Percentiles rank a stretch among this genome's conserved stretches.
phyloP scores from a whole-genome alignment of 1,284 basidiomycete genomes.

The Erythrobasidium hasegawianum region DNA sequence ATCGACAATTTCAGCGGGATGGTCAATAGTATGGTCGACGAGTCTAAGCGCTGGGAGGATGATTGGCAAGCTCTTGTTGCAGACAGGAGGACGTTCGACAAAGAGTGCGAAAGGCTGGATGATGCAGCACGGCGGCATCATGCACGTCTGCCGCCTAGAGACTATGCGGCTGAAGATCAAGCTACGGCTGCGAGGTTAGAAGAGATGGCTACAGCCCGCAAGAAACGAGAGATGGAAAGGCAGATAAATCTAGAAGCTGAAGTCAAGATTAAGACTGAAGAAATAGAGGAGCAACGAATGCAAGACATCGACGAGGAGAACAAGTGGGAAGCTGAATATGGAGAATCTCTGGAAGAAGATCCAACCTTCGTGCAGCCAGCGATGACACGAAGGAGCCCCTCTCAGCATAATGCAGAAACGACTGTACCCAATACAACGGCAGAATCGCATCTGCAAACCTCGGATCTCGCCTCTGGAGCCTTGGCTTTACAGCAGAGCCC shows the following conservation, averaged over 20 bases:
- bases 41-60: not conserved
- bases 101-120: not conserved
- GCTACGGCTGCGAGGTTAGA: not conserved
- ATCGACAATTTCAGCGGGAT: not conserved
- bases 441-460: not conserved
- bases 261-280: not conserved
- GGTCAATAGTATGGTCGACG: not conserved
- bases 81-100: not conserved
- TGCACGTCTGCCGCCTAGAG: not conserved
- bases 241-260: not conserved
- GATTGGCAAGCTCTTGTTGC: not conserved
- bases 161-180: not conserved
- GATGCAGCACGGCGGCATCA: not conserved
- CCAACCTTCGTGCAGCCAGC: not conserved
- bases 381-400: not conserved
- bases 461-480: no score
- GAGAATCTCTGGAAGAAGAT: not conserved
- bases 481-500: no score
- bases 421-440: not conserved
- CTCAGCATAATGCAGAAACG: not conserved
- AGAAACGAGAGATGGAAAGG: not conserved
- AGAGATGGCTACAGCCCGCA: not conserved
- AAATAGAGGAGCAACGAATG: not conserved
- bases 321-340: slow-evolving; percentile 1
- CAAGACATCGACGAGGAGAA: not conserved